phyloP scores from a whole-genome alignment of 331 rosid species.

The Pyracantha coccinea region DNA sequence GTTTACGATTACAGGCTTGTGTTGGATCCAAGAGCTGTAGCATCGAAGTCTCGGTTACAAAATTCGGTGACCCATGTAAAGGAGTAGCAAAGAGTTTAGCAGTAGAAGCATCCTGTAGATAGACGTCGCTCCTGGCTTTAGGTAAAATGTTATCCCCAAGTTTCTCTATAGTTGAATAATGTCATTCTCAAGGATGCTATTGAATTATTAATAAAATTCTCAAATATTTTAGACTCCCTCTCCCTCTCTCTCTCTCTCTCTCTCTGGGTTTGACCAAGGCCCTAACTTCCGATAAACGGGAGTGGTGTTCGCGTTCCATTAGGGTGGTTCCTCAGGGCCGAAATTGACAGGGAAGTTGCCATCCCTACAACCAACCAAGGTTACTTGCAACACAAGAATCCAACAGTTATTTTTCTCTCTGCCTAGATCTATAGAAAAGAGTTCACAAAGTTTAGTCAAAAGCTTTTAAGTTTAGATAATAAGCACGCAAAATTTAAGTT shows the following conservation, averaged over 20 bases:
- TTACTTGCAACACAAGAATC: not conserved
- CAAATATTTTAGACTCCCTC: not conserved
- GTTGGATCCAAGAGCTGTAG: slow-evolving; percentile 77
- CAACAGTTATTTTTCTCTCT: not conserved
- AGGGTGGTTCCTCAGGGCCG: not conserved
- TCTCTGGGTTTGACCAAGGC: not conserved
- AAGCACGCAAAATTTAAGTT: not conserved
- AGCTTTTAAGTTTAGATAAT: not conserved
- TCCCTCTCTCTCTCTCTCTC: not conserved
- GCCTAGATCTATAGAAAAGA: not conserved
- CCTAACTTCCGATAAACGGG: not conserved
- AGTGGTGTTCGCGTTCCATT: not conserved
- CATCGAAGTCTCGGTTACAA: slow-evolving; percentile 39
- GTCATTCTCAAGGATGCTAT: not conserved
- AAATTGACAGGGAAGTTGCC: not conserved
- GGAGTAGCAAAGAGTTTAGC: slow-evolving; percentile 82
- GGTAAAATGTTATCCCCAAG: not conserved
- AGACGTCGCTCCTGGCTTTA: slow-evolving; percentile 13
- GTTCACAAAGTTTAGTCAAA: not conserved
- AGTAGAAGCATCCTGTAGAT: slow-evolving; percentile 79
- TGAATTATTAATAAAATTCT: not conserved
- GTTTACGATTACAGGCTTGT: slow-evolving; percentile 53
- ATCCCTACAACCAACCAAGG: not conserved
- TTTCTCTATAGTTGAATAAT: slow-evolving; percentile 13
- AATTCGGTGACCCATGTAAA: slow-evolving; percentile 71